Percentiles rank a stretch among this genome's conserved stretches.
These are phyloP conservation scores for Tieghemostelium lacteum DNA, from an alignment of 78 protist genomes.

Conservation along the genomic window DNA sequence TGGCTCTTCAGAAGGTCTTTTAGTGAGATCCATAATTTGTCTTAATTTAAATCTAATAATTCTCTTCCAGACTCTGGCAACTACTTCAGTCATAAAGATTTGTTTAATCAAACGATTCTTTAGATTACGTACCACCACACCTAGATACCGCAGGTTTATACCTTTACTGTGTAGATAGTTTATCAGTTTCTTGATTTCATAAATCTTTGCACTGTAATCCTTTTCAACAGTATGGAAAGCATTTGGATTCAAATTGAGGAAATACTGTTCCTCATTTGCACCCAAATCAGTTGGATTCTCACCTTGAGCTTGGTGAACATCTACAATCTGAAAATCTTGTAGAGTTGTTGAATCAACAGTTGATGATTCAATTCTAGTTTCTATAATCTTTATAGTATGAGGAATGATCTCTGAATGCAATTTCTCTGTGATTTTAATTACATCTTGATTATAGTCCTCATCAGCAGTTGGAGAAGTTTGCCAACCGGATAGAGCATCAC, in stretches of 20 bases:
- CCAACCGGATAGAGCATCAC: constrained; percentile 76
- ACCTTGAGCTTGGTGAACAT: background rate
- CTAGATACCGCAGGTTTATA: constrained; percentile 64
- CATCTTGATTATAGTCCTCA: constrained; percentile 30
- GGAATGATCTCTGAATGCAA: constrained; percentile 50
- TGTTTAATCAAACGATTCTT: background rate
- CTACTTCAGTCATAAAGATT: constrained; percentile 36
- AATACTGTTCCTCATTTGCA: background rate
- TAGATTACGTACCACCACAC: constrained; percentile 10
- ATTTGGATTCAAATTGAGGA: background rate
- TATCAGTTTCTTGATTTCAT: constrained; percentile 4
- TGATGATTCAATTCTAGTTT: background rate
- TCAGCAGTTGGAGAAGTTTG: constrained; percentile 15
- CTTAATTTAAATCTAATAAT: constrained; percentile 27
- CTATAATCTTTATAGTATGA: constrained; percentile 13
- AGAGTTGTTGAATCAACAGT: background rate
- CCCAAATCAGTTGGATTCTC: background rate
- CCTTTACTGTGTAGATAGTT: constrained; percentile 44
- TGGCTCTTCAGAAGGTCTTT: constrained; percentile 42
- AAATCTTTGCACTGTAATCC: background rate
- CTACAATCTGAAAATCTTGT: no score
- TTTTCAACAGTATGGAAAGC: background rate
- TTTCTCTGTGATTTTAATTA: constrained; percentile 3
- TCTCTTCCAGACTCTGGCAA: constrained; percentile 61
- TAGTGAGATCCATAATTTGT: constrained; percentile 26